Base-by-base conservation (phyloP, 1,284 basidiomycete species). In the Paramarasmius palmivorus region DNA sequence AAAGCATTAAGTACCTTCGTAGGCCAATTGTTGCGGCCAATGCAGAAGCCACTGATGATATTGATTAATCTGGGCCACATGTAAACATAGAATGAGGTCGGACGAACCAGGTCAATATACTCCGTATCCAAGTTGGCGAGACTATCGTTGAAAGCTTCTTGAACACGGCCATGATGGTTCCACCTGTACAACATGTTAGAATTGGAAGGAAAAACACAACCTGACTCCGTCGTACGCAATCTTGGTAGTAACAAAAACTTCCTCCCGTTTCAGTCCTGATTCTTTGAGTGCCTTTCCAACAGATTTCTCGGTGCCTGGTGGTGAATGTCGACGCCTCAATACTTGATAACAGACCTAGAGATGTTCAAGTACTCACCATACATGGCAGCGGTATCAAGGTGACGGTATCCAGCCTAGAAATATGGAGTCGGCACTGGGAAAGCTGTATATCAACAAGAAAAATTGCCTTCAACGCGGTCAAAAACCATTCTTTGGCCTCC, bases 31-130 rank as follows among this genome's bases (percentile, higher is more conserved):
- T 57, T 67, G 69, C 63, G 79, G 78, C 80, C 81, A 88, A 68
- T 90, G 86, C 67, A 90, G 74, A 20, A 91, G 75, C 68, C 86
- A 88, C 50, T 68, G 25, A 29, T n/a, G 3, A 29, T 46, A 17
- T 9, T 46, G 7, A 14, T 12, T 9, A 19, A 29, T 17, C 66
- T 20, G 68, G 58, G 3, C 23, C n/a, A 61, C 65, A n/a, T n/a
- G 22, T 36, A 35, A 2, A 17, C 34, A 45, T 36, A n/a, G 22
- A 59, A 10, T 14, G 17, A 19, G 32, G 53, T 46, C 34, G 55
- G 25, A 59, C 62, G 48, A 35, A 68, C 66, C 32, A 88, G 67
- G 64, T 88, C 84, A 53, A 87, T 73, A 66, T 88, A 87, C 26
- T 76, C 79, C 17, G 79, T 50, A 29, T 75, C 78, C 25, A 90